Evolutionary conservation across 768 basidiomycete species (phyloP).

Genomic region (Mycena kentingensis): DNA sequence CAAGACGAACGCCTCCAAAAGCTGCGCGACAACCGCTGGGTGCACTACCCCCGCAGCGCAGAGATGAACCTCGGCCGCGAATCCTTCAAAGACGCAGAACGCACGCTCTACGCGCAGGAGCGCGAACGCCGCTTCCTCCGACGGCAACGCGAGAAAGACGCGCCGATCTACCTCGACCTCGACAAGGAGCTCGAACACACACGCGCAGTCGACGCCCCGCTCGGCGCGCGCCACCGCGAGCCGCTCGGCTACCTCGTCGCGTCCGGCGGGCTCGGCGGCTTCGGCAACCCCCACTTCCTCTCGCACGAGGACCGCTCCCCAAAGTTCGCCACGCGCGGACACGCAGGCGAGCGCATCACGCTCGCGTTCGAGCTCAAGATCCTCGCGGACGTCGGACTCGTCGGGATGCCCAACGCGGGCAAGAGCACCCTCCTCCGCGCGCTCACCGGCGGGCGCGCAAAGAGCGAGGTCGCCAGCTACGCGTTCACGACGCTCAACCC

Average conservation of each 20-base stretch:
- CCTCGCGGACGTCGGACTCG: conserved; percentile 91
- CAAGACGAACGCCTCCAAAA: conserved; percentile 52
- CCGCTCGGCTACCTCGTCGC: conserved; percentile 68
- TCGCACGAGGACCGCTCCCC: conserved; percentile 72
- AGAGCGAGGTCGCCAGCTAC: conserved; percentile 84
- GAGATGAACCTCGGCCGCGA: conserved; percentile 66
- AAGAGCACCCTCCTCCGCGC: conserved; percentile 92
- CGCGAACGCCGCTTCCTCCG: conserved; percentile 54
- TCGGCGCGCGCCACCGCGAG: conserved; percentile 57
- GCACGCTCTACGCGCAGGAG: conserved; percentile 59
- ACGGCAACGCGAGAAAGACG: conserved; percentile 40
- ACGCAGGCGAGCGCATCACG: conserved; percentile 73
- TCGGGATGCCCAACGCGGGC: conserved; percentile 94
- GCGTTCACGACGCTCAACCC: conserved; percentile 97
- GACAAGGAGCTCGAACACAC: conserved; percentile 47
- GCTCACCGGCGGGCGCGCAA: conserved; percentile 81
- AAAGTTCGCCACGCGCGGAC: conserved; percentile 82
- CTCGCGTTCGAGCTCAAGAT: conserved; percentile 92
- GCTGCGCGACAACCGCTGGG: conserved; percentile 69
- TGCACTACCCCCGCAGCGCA: conserved; percentile 73
- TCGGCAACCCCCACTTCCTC: conserved; percentile 88
- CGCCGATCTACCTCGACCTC: conserved; percentile 62
- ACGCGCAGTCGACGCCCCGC: conserved; percentile 56
- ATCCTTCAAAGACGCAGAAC: conserved; percentile 73
- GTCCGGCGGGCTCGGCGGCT: conserved; percentile 75